Conservation (phyloP, 1,284 basidiomycete species). For the Cerrena zonata region DNA sequence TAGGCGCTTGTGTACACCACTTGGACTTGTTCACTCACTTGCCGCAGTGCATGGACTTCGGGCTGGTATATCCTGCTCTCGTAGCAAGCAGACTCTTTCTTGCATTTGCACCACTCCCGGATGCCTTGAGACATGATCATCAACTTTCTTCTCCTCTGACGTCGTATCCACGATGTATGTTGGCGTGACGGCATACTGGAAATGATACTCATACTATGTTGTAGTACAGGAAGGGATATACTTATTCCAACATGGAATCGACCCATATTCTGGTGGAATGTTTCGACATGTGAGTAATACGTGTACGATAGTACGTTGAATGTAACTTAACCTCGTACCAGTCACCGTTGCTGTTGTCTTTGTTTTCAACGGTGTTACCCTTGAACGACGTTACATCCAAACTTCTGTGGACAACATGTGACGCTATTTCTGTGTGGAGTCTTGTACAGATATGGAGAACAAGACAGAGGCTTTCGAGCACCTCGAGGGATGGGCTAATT, state of each 20-base stretch:
- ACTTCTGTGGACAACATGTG: constrained; percentile 66
- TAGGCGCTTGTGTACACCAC: no score
- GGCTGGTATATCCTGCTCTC: constrained; percentile 32
- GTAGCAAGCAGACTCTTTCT: constrained; percentile 44
- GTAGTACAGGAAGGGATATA: constrained; percentile 84
- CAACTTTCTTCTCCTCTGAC: constrained; percentile 81
- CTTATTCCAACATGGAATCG: constrained; percentile 63
- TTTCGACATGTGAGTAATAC: constrained; percentile 70
- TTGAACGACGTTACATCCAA: constrained; percentile 43
- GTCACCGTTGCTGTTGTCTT: constrained; percentile 77
- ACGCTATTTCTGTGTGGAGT: constrained; percentile 62
- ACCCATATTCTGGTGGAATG: constrained; percentile 81
- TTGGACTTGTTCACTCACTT: no score
- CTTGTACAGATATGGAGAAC: constrained; percentile 64
- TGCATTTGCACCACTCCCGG: constrained; percentile 42
- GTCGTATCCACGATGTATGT: constrained; percentile 54
- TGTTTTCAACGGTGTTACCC: constrained; percentile 68
- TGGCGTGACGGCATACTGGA: neutral
- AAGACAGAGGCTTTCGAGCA: constrained; percentile 42
- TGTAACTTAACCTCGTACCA: constrained; percentile 27
- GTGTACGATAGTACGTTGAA: neutral
- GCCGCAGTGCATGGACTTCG: constrained; percentile 19
- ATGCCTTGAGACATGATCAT: constrained; percentile 53
- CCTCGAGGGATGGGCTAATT: constrained; percentile 51
- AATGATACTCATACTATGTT: neutral